Evolutionary conservation across 2,329 filamentous ascomycete species (phyloP), one percentile per base, ranked within the genome.

Genomic region (Talaromyces amestolkiae): DNA sequence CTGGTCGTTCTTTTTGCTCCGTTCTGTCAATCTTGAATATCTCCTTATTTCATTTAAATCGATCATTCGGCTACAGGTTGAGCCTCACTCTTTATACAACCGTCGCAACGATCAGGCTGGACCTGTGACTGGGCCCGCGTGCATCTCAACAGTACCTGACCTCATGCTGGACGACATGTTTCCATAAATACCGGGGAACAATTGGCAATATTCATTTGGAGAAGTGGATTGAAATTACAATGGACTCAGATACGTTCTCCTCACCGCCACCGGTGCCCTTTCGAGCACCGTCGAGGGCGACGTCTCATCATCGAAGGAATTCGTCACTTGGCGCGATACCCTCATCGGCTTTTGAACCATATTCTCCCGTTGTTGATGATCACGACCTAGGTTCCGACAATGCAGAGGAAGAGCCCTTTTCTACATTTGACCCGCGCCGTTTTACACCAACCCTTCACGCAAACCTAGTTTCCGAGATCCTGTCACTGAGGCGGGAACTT

Each of bases 391-490:
- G 78, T 69, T 70, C 70, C 63, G 69, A 77, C 24, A 74, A 78
- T 15, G 75, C 78, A 65, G 64, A 72, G 51, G 68, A 77, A 27
- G 90, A 94, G 68, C 86, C 81, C 53, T 87, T 93, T 39, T 87
- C 86, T 2, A 88, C 92, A 24, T 82, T 97, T 35, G 95, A 99
- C 74, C 93, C 95, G 3, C 88, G 94, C 64, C 87, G 95, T 43
- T 97, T 99, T 74, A 99, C 95, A 0, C 95, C 95, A 1, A 98
- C 93, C 0, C 81, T 99, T 11, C 95, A 98, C 76, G 95, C 95
- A 9, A 97, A 92, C 59, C 82, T 99, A 7, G 94, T 99, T 0
- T 94, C 94, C 0, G 95, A 99, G 77, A 99, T 99, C 68, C 82
- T 99, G 45, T 87, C 89, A 2, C 80, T 99, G 59, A 88, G 93